Evolutionary conservation across 352 stramenopile genomes (phyloP), one percentile per base, ranked within the genome.

Genomic region (Phytophthora hybrid): DNA sequence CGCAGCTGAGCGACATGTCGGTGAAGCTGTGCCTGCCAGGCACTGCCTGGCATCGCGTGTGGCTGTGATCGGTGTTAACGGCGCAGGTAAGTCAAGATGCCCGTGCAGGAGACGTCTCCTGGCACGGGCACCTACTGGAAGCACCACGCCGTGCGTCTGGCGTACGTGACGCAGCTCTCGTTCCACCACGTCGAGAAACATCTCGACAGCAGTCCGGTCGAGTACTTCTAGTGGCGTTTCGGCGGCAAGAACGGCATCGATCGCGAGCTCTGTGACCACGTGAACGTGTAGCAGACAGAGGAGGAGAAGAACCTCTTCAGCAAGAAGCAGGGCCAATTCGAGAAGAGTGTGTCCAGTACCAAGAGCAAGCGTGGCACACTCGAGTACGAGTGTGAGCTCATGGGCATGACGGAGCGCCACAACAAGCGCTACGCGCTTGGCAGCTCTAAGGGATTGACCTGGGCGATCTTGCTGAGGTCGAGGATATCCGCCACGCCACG

Each of bases 191-290:
- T n/a, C n/a, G n/a, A n/a, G n/a, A n/a, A n/a, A n/a, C n/a, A n/a
- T n/a, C n/a, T n/a, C n/a, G n/a, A n/a, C n/a, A n/a, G n/a, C n/a
- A n/a, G n/a, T n/a, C n/a, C n/a, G n/a, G n/a, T n/a, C n/a, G 93
- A 99, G 82, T 99, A 99, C 87, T 98, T 99, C 76, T 89, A 97
- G 73, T 99, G 97, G 97, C 92, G 97, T 72, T 99, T 98, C 74
- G 94, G 95, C 67, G 93, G 95, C 60, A 93, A 97, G 76, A 96
- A 98, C 78, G 96, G 98, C 66, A 97, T 98, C 69, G 97, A 99
- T 79, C 92, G 85, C 66, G 87, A 99, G 57, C 89, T 98, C 29
- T 91, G 93, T 64, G 73, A 80, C 41, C 79, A 82, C 59, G 93
- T 98, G 54, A 97, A 96, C 67, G 89, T 98, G 74, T 80, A 98